These are phyloP conservation scores for Nitzschia sp. DNA, from an alignment of 108 stramenopile species.

Conservation along the genomic window DNA sequence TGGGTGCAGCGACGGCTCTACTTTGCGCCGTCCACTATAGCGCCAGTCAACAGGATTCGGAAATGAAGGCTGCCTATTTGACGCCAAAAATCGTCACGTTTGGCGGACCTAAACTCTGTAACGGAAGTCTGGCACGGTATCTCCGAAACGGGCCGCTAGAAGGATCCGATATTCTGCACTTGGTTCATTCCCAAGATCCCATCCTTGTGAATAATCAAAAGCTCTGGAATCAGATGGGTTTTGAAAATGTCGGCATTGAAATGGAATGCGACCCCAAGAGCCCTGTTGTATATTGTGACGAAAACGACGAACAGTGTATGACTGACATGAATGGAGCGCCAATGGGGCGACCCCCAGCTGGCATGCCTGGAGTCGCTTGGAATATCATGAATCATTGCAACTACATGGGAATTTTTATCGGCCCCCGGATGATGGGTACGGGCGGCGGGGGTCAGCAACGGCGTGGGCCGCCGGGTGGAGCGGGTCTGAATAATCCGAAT, in stretches of 20 bases:
- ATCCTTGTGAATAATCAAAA: slow-evolving; percentile 57
- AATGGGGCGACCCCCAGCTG: neutral
- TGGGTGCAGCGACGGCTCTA: slow-evolving; percentile 63
- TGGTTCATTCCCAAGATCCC: slow-evolving; percentile 62
- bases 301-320: neutral
- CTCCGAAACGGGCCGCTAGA: slow-evolving; percentile 32
- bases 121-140: slow-evolving; percentile 37
- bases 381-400: slow-evolving; percentile 55
- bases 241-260: slow-evolving; percentile 51
- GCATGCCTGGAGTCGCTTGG: slow-evolving; percentile 36
- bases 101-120: slow-evolving; percentile 61
- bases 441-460: neutral
- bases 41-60: slow-evolving; percentile 10
- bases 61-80: neutral
- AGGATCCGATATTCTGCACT: slow-evolving; percentile 45
- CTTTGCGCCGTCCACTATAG: slow-evolving; percentile 53
- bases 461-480: neutral
- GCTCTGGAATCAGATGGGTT: slow-evolving; percentile 63
- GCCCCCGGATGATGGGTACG: slow-evolving; percentile 30
- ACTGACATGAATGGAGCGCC: neutral
- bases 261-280: slow-evolving; percentile 53
- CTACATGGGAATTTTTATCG: slow-evolving; percentile 53
- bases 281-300: slow-evolving; percentile 23
- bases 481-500: neutral
- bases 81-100: slow-evolving; percentile 51